A percentile compares a stretch with the other conserved stretches of the same genome.
phyloP scores from a whole-genome alignment of 2,329 filamentous ascomycete species.

The Huntiella abstrusa region DNA sequence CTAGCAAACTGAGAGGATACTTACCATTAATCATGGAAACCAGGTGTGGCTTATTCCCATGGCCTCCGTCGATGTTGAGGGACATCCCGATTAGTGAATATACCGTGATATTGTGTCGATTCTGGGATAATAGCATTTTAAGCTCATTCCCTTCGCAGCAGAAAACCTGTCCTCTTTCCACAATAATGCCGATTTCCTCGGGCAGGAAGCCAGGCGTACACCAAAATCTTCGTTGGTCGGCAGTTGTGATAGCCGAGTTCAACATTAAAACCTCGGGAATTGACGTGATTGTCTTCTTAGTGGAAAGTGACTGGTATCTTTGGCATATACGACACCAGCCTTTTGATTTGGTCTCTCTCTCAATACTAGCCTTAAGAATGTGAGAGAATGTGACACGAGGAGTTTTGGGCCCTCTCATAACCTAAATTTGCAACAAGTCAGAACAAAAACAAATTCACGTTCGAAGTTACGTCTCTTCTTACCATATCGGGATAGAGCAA shows the following conservation, averaged over 20 bases:
- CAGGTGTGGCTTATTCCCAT: slow-evolving; percentile 68
- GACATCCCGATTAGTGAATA: slow-evolving; percentile 86
- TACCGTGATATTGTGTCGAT: slow-evolving; percentile 62
- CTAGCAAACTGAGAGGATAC: slow-evolving; percentile 12
- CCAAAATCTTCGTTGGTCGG: slow-evolving; percentile 68
- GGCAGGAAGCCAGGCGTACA: slow-evolving; percentile 78
- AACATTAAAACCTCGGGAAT: slow-evolving; percentile 77
- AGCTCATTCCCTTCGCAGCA: slow-evolving; percentile 90
- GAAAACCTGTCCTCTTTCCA: slow-evolving; percentile 80
- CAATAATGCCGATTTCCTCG: slow-evolving; percentile 80
- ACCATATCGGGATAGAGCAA: slow-evolving; percentile 48
- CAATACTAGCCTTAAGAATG: slow-evolving; percentile 79
- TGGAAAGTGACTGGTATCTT: slow-evolving; percentile 73
- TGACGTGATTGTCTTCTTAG: slow-evolving; percentile 63
- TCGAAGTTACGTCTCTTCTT: not conserved
- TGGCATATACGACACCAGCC: slow-evolving; percentile 90
- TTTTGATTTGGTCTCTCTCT: slow-evolving; percentile 70
- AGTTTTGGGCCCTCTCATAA: slow-evolving; percentile 27
- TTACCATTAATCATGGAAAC: slow-evolving; percentile 77
- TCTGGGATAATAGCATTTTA: slow-evolving; percentile 57
- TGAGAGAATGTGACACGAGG: slow-evolving; percentile 60
- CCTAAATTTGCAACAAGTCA: not conserved
- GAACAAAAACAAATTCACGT: no score
- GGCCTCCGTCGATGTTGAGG: slow-evolving; percentile 66
- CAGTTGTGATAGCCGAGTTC: slow-evolving; percentile 56